A percentile compares a stretch with the other conserved stretches of the same genome.
Conservation (phyloP, 306 rosid species). For the Benincasa hispida region DNA sequence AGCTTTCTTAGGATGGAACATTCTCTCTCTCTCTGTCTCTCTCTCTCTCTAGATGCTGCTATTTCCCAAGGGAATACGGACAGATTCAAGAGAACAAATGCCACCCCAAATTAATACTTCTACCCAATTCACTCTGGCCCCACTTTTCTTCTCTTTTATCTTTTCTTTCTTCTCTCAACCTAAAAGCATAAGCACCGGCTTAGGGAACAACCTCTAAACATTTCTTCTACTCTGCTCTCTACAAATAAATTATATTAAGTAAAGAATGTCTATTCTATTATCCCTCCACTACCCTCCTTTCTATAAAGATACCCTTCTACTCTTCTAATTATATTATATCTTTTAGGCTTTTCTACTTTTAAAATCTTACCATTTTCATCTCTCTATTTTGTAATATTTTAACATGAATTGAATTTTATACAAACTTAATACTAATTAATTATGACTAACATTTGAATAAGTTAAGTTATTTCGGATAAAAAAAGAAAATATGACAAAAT, state of each 20-base stretch:
- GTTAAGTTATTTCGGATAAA: too few species aligned
- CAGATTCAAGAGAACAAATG: slow-evolving; percentile 85
- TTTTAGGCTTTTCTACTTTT: too few species aligned
- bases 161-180: background rate
- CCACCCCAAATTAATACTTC: slow-evolving; percentile 57
- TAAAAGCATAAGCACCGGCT: background rate
- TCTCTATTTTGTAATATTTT: too few species aligned
- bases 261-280: background rate
- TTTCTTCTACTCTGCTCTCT: background rate
- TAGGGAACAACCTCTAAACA: background rate
- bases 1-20: slow-evolving; percentile 99
- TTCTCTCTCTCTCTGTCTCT: slow-evolving; percentile 39
- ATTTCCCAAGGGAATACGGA: slow-evolving; percentile 15
- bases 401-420: too few species aligned
- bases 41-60: slow-evolving; percentile 19
- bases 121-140: background rate
- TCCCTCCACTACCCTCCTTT: background rate
- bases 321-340: background rate
- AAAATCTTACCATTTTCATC: too few species aligned
- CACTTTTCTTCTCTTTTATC: background rate
- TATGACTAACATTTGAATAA: too few species aligned
- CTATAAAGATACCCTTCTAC: slow-evolving; percentile 2
- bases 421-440: too few species aligned
- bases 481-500: too few species aligned
- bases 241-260: background rate